These are phyloP conservation scores for Cadophora sp. DNA, from an alignment of 2,329 filamentous ascomycete genomes.

Conservation along the genomic window DNA sequence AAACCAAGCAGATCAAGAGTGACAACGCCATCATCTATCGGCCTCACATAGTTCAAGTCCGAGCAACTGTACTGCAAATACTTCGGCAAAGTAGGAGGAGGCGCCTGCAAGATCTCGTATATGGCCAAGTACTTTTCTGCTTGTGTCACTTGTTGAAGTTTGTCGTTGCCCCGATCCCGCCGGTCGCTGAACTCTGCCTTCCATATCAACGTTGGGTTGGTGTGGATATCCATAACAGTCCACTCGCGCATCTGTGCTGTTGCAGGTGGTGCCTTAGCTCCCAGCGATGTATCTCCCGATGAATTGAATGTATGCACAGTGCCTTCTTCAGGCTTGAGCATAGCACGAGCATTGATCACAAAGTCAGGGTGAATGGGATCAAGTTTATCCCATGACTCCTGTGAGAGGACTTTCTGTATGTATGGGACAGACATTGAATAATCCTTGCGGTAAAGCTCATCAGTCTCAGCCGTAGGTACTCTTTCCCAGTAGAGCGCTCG, in stretches of 20 bases:
- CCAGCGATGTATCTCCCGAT: not conserved
- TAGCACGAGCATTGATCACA: not conserved
- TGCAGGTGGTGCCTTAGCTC: not conserved
- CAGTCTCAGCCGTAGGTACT: not conserved
- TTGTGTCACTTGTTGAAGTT: not conserved
- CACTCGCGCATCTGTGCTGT: not conserved
- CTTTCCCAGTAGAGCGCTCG: conserved; percentile 11
- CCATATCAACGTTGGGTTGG: not conserved
- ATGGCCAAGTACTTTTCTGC: conserved; percentile 11
- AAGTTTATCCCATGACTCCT: conserved; percentile 21
- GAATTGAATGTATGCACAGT: not conserved
- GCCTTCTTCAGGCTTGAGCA: conserved; percentile 2
- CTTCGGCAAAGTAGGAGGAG: not conserved
- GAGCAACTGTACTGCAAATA: not conserved
- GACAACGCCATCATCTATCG: conserved; percentile 13
- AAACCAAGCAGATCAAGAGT: not conserved
- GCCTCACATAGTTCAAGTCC: not conserved
- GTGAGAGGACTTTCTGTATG: conserved; percentile 15
- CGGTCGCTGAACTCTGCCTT: not conserved
- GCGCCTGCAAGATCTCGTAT: not conserved
- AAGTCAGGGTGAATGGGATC: not conserved
- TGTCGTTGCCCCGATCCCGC: not conserved
- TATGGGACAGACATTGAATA: conserved; percentile 20
- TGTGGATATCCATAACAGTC: not conserved
- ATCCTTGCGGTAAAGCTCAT: conserved; percentile 13